A percentile compares a stretch with the other conserved stretches of the same genome.
Evolutionary conservation across 2,329 filamentous ascomycete genomes (phyloP).

Genomic region (Coniochaeta hoffmannii): DNA sequence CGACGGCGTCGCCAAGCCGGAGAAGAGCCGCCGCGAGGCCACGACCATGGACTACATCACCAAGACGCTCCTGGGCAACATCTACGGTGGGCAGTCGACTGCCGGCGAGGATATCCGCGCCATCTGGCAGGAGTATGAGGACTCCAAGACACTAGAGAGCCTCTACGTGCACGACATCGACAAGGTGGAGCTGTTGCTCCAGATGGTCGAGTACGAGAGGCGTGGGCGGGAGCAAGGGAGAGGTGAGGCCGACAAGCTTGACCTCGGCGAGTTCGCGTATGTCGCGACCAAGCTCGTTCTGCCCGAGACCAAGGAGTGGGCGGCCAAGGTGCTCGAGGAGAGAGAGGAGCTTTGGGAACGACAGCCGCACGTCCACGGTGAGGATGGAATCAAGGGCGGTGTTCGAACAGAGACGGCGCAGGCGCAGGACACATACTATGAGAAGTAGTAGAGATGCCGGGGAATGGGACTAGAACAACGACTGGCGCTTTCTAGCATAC

Average conservation of each 20-base stretch:
- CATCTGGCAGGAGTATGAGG: slow-evolving; percentile 95
- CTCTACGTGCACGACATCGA: slow-evolving; percentile 94
- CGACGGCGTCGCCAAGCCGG: slow-evolving; percentile 74
- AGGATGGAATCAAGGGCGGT: slow-evolving; percentile 31
- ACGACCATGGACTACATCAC: slow-evolving; percentile 91
- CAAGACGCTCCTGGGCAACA: slow-evolving; percentile 60
- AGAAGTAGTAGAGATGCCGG: slow-evolving; percentile 3
- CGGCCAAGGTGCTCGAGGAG: slow-evolving; percentile 67
- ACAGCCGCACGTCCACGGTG: slow-evolving; percentile 38
- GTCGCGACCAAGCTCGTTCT: slow-evolving; percentile 68
- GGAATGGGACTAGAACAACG: not conserved
- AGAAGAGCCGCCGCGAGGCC: slow-evolving; percentile 83
- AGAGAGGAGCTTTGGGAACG: slow-evolving; percentile 63
- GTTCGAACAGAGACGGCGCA: slow-evolving; percentile 27
- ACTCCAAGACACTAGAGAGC: slow-evolving; percentile 73
- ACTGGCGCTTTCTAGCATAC: not conserved
- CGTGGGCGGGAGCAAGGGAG: slow-evolving; percentile 26
- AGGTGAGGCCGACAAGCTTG: slow-evolving; percentile 45
- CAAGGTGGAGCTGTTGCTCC: slow-evolving; percentile 89
- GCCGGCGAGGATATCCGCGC: slow-evolving; percentile 64
- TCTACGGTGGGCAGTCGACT: slow-evolving; percentile 52
- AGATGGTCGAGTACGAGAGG: slow-evolving; percentile 96
- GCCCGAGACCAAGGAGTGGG: slow-evolving; percentile 76
- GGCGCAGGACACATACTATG: slow-evolving; percentile 45
- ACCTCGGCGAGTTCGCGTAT: slow-evolving; percentile 80